A percentile compares a stretch with the other conserved stretches of the same genome.
Conservation (phyloP, 2,329 filamentous ascomycete genomes). For the Bipolaris oryzae region DNA sequence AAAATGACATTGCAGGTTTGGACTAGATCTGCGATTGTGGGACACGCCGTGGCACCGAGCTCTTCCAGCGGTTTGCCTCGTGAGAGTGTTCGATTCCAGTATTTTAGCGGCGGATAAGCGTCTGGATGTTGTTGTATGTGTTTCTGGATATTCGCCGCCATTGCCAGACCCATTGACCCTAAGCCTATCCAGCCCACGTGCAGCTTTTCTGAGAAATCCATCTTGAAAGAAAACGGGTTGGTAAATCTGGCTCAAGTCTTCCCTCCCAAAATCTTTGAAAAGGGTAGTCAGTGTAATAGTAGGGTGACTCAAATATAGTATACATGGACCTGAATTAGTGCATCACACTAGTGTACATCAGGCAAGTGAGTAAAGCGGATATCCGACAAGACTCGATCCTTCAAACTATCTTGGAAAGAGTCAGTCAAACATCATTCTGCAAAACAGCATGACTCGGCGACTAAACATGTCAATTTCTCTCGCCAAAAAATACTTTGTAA, state of each 20-base stretch:
- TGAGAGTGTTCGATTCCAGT: conserved; percentile 57
- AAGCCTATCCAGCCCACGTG: conserved; percentile 49
- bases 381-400: conserved; percentile 1
- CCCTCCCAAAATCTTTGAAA: not conserved
- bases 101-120: conserved; percentile 41
- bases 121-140: conserved; percentile 37
- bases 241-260: not conserved
- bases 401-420: not conserved
- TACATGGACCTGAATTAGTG: not conserved
- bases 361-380: conserved; percentile 11
- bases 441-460: not conserved
- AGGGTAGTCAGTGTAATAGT: no score
- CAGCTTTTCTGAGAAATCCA: conserved; percentile 9
- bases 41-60: conserved; percentile 26
- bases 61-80: conserved; percentile 48
- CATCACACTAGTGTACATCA: conserved; percentile 10
- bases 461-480: not conserved
- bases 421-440: not conserved
- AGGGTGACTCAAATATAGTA: not conserved
- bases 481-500: not conserved
- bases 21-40: conserved; percentile 24
- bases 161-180: conserved; percentile 59
- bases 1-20: conserved; percentile 34
- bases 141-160: conserved; percentile 59
- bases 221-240: not conserved